phyloP scores from a whole-genome alignment of 495 filamentous ascomycete species.

The Penicillium lagena region DNA sequence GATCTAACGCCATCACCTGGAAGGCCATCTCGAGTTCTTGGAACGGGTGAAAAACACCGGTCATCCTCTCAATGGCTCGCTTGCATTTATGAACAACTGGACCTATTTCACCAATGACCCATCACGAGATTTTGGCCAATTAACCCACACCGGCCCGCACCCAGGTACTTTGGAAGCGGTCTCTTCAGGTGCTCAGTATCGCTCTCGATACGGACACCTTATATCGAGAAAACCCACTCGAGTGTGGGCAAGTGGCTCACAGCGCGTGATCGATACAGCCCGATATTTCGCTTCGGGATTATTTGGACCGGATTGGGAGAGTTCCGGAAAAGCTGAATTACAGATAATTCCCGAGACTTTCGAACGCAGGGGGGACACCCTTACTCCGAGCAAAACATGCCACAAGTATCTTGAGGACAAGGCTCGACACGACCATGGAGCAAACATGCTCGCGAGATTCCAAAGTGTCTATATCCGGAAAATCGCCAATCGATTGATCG shows the following conservation, averaged over 20 bases:
- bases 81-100: constrained; percentile 52
- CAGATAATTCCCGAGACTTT: constrained; percentile 48
- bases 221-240: constrained; percentile 13
- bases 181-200: constrained; percentile 49
- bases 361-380: constrained; percentile 45
- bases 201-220: constrained; percentile 47
- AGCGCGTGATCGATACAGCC: constrained; percentile 54
- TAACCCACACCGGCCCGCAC: constrained; percentile 53
- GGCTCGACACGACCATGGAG: constrained; percentile 45
- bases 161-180: constrained; percentile 50
- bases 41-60: constrained; percentile 35
- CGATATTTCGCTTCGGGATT: constrained; percentile 50
- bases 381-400: constrained; percentile 56
- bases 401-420: constrained; percentile 41
- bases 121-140: constrained; percentile 39
- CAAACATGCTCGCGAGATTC: constrained; percentile 38
- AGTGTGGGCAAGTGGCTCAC: constrained; percentile 50
- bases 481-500: constrained; percentile 37
- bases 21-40: constrained; percentile 47
- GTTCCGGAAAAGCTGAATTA: constrained; percentile 24
- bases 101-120: constrained; percentile 43
- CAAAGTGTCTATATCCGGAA: constrained; percentile 41
- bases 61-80: constrained; percentile 36
- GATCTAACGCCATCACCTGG: neutral
- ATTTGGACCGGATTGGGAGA: constrained; percentile 48